These are phyloP conservation scores for Saprolegnia parasitica DNA, from an alignment of 352 stramenopile species.

Conservation along the genomic window DNA sequence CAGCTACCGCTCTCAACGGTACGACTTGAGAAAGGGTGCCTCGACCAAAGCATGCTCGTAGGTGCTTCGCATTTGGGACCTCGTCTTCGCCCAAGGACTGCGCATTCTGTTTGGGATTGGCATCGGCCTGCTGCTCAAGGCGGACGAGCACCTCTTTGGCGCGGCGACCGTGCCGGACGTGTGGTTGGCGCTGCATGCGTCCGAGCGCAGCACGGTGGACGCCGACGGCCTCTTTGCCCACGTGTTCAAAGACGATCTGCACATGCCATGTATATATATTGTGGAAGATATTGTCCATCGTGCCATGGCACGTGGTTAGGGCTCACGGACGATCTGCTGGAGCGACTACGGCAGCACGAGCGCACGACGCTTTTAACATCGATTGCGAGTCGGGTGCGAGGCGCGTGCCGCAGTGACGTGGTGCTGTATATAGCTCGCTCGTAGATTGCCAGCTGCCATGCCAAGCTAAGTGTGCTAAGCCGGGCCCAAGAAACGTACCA, in stretches of 20 bases:
- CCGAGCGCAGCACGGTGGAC: conserved; percentile 61
- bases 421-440: not conserved
- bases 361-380: conserved; percentile 39
- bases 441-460: not conserved
- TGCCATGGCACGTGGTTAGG: conserved; percentile 34
- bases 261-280: conserved; percentile 64
- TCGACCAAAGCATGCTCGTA: no score
- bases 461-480: not conserved
- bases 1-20: conserved; percentile 66
- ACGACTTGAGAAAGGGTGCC: no score
- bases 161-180: conserved; percentile 49
- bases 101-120: conserved; percentile 67
- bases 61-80: conserved; percentile 75
- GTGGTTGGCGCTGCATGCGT: conserved; percentile 46
- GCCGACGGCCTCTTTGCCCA: conserved; percentile 64
- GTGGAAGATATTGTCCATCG: not conserved
- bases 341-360: conserved; percentile 48
- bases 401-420: no score
- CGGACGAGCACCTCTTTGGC: conserved; percentile 62
- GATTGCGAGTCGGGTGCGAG: not conserved
- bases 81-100: conserved; percentile 67
- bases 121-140: conserved; percentile 57
- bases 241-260: conserved; percentile 74
- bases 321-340: conserved; percentile 59
- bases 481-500: not conserved